A percentile compares a stretch with the other conserved stretches of the same genome.
These are phyloP conservation scores for Cladosporium sp. DNA, from an alignment of 2,329 filamentous ascomycete genomes.

Conservation along the genomic window DNA sequence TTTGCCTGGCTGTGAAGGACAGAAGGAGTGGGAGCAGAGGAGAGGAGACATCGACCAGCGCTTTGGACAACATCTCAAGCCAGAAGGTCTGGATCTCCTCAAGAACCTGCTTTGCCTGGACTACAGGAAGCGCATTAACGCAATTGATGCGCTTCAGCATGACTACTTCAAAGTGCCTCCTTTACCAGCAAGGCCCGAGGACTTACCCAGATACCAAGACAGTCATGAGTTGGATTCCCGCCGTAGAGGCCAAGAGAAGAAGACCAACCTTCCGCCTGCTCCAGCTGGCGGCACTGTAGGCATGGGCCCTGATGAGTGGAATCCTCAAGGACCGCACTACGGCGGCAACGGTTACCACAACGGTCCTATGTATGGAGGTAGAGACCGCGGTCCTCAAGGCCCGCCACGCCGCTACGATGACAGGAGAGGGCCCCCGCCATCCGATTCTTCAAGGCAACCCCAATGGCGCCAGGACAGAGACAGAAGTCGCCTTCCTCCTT, in stretches of 20 bases:
- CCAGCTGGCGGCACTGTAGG: conserved; percentile 89
- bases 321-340: conserved; percentile 22
- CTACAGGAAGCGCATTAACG: conserved; percentile 85
- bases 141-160: conserved; percentile 87
- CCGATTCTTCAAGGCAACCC: background rate
- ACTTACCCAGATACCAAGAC: conserved; percentile 88
- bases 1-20: conserved; percentile 74
- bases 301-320: conserved; percentile 62
- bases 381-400: conserved; percentile 37
- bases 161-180: conserved; percentile 82
- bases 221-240: conserved; percentile 89
- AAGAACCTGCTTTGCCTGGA: conserved; percentile 81
- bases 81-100: conserved; percentile 72
- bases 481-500: background rate
- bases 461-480: conserved; percentile 7
- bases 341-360: conserved; percentile 25
- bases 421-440: conserved; percentile 19
- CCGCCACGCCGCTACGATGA: conserved; percentile 25
- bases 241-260: conserved; percentile 82
- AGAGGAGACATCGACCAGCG: conserved; percentile 65
- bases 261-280: conserved; percentile 78
- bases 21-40: conserved; percentile 59
- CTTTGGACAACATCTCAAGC: conserved; percentile 56
- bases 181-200: conserved; percentile 73
- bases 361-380: conserved; percentile 25